phyloP scores from a whole-genome alignment of 176 grass and related monocot genomes.

The Carex pumila region DNA sequence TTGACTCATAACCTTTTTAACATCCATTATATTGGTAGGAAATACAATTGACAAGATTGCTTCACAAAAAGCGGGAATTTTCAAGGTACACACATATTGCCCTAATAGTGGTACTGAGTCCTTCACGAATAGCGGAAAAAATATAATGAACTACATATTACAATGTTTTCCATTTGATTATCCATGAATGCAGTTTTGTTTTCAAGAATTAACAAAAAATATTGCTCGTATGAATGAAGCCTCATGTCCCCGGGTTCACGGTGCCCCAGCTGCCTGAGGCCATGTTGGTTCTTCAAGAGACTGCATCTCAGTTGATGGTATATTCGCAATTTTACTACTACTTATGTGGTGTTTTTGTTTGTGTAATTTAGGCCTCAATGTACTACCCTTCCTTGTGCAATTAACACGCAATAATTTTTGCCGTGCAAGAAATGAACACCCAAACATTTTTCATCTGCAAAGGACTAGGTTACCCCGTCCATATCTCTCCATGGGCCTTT shows the following conservation, averaged over 20 bases:
- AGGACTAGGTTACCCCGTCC: not conserved
- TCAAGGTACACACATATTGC: slow-evolving; percentile 37
- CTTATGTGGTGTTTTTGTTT: not conserved
- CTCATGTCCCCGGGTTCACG: slow-evolving; percentile 30
- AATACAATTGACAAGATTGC: slow-evolving; percentile 69
- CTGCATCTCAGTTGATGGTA: slow-evolving; percentile 32
- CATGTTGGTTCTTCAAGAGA: slow-evolving; percentile 23
- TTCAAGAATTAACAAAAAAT: slow-evolving; percentile 33
- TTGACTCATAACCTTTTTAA: not conserved
- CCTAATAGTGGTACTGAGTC: not conserved
- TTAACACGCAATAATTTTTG: not conserved
- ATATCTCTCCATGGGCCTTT: not conserved
- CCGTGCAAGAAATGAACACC: not conserved
- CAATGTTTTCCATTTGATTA: slow-evolving; percentile 23
- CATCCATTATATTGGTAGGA: slow-evolving; percentile 39
- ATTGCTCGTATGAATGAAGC: slow-evolving; percentile 31
- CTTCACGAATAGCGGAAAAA: not conserved
- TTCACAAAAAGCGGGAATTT: slow-evolving; percentile 71
- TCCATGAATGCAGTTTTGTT: slow-evolving; percentile 26
- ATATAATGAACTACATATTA: slow-evolving; percentile 10
- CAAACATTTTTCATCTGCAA: not conserved
- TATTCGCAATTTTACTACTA: not conserved
- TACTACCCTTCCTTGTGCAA: not conserved
- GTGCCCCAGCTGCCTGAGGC: slow-evolving; percentile 33
- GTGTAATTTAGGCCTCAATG: not conserved